Evolutionary conservation across 306 rosid species (phyloP).

Genomic region (Cicer pinnatifidum): DNA sequence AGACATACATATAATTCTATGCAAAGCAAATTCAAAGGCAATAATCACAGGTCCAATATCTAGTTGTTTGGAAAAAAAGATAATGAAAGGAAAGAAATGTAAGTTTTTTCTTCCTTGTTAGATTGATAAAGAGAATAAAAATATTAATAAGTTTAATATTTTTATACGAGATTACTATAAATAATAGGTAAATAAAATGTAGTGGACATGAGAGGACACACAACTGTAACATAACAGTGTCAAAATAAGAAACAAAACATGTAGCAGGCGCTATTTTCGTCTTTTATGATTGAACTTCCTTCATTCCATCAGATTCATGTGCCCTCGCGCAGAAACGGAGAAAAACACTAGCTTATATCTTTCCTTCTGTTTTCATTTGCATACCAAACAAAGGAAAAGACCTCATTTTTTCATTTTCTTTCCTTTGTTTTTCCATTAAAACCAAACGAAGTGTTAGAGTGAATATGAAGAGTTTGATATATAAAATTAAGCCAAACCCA

Average conservation of each 20-base stretch:
- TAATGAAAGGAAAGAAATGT: neutral
- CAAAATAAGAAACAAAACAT: neutral
- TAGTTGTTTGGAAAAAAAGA: constrained; percentile 1
- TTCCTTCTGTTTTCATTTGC: neutral
- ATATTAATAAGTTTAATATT: neutral
- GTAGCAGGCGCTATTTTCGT: neutral
- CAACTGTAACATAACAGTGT: neutral
- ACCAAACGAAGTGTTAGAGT: neutral
- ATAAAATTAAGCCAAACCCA: constrained; percentile 19
- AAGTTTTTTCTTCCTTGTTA: neutral
- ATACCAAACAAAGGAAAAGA: neutral
- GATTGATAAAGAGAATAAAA: neutral
- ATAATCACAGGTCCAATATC: neutral
- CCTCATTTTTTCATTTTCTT: neutral
- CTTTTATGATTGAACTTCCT: neutral
- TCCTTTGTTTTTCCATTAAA: constrained; percentile 1
- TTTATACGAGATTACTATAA: neutral
- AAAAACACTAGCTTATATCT: neutral
- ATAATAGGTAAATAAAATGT: neutral
- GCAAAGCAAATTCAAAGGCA: constrained; percentile 13
- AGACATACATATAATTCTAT: constrained; percentile 1
- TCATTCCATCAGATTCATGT: neutral
- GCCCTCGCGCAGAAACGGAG: neutral
- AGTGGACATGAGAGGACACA: neutral
- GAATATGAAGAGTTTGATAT: constrained; percentile 3